Evolutionary conservation across 768 basidiomycete species (phyloP), one percentile per base, ranked within the genome.

Genomic region (Omphalotus guepiniiformis): DNA sequence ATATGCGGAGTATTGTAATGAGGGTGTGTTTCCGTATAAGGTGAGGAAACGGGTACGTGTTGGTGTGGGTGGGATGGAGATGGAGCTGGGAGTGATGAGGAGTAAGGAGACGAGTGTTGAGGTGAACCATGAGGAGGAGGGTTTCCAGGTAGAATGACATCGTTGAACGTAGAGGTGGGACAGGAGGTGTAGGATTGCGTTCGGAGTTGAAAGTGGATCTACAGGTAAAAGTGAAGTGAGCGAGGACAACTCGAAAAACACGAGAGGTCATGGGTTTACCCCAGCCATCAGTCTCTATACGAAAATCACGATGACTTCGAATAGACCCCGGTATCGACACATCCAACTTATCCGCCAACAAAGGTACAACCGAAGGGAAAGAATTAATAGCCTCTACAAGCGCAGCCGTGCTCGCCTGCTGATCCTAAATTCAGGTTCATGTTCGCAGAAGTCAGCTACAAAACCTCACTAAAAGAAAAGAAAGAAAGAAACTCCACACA

Each of bases 111-210:
- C 4, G 73, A 53, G 52, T 2, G 80, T 83, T n/a, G 67, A 62
- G 1, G 76, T 58, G 55, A 96, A 81, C 93, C 93, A 97, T 0
- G 73, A 60, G 1, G 76, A 58, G 0, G 85, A 69, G 12, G 85
- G 81, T 69, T 94, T 97, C 93, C 93, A 98, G 2, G 95, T 62
- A 0, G 82, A 62, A 7, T 66, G 72, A 0, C 89, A 87, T 6
- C 91, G 85, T 35, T 85, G 80, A 3, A 78, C 88, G 62, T 98
- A 98, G 19, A 97, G 79, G 58, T 93, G 89, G 0, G 89, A 87
- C 3, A 97, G 75, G 6, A 96, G 78, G 54, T 96, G 86, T 0
- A 92, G 66, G 2, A 77, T 61, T 0, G 77, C 74, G 7, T 70
- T 63, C 21, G 76, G 59, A 13, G 68, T 60, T 0, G 68, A 57